These are phyloP conservation scores for Chamaecrista fasciculata DNA, from an alignment of 306 rosid species.

Conservation along the genomic window DNA sequence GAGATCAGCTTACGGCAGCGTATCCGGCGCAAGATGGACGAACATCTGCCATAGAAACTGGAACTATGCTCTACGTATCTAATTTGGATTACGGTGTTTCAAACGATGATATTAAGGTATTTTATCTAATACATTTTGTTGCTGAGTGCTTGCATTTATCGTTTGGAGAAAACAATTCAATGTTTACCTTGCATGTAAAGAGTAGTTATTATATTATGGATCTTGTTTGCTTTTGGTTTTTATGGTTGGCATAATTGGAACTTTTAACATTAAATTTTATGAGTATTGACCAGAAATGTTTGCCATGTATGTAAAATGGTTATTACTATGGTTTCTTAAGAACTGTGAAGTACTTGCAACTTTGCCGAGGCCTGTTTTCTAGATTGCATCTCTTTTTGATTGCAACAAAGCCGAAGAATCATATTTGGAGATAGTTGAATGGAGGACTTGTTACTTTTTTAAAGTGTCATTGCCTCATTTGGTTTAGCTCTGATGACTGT, in stretches of 20 bases:
- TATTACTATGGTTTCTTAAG: neutral
- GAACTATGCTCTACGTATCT: slow-evolving; percentile 65
- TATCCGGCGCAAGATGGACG: slow-evolving; percentile 37
- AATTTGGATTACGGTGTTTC: slow-evolving; percentile 70
- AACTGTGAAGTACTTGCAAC: neutral
- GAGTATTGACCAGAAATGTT: neutral
- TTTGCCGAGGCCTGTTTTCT: neutral
- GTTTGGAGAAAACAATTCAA: neutral
- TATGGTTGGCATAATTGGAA: neutral
- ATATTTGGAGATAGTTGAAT: neutral
- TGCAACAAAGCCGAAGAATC: neutral
- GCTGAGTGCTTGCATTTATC: neutral
- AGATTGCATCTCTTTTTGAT: neutral
- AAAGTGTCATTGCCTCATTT: neutral
- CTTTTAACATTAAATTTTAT: neutral
- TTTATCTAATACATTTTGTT: neutral
- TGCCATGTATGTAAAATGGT: neutral
- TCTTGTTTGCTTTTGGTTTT: neutral
- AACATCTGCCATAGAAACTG: slow-evolving; percentile 65
- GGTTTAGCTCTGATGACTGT: neutral
- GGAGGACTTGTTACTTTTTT: neutral
- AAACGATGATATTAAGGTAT: slow-evolving; percentile 67
- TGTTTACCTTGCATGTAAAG: no score
- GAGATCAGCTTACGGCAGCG: slow-evolving; percentile 39
- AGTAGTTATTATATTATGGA: no score